Conservation (phyloP, 495 filamentous ascomycete species). For the Haplographium delicatum region DNA sequence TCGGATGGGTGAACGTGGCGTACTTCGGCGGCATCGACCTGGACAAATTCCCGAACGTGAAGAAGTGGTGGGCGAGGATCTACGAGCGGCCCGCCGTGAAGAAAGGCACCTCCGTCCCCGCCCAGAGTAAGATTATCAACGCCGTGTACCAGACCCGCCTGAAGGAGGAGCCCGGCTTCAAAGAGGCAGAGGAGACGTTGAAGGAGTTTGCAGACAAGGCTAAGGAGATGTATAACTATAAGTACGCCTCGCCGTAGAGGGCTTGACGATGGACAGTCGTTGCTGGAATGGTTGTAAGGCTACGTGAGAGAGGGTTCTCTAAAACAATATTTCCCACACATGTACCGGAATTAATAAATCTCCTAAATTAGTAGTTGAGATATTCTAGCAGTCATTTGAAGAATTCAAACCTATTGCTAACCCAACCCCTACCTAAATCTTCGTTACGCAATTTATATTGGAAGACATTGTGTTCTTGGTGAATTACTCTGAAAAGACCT, state of each 20-base stretch:
- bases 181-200: conserved; percentile 54
- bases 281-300: too few species aligned
- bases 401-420: too few species aligned
- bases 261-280: neutral
- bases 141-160: conserved; percentile 32
- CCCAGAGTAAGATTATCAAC: conserved; percentile 14
- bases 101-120: conserved; percentile 67
- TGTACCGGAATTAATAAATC: too few species aligned
- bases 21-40: conserved; percentile 64
- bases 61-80: conserved; percentile 61
- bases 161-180: conserved; percentile 47
- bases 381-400: too few species aligned
- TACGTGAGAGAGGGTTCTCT: too few species aligned
- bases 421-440: too few species aligned
- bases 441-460: too few species aligned
- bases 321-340: too few species aligned
- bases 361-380: too few species aligned
- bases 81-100: conserved; percentile 55
- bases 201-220: conserved; percentile 53
- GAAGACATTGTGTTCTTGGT: too few species aligned
- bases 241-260: conserved; percentile 15
- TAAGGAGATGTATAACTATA: conserved; percentile 24
- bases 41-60: conserved; percentile 59
- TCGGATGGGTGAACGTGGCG: conserved; percentile 47
- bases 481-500: too few species aligned